Conservation (phyloP, 257 asterid species). For the Knoxia roxburghii region DNA sequence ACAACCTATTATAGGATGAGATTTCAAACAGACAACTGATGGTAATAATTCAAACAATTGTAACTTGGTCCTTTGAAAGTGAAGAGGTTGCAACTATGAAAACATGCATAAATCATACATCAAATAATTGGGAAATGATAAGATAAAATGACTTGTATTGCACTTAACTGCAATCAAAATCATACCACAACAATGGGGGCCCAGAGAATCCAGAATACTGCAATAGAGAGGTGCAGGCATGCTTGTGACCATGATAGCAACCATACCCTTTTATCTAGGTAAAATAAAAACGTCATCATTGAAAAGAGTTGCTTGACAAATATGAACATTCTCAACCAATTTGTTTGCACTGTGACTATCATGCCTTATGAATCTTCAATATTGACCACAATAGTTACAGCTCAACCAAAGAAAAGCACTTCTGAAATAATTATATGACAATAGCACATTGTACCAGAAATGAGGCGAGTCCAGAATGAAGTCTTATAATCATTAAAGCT, state of each 20-base stretch:
- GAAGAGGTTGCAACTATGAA: not conserved
- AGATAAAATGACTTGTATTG: conserved; percentile 1
- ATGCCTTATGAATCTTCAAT: conserved; percentile 2
- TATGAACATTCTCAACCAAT: not conserved
- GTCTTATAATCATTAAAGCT: conserved; percentile 47
- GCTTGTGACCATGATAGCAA: conserved; percentile 71
- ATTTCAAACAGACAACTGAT: not conserved
- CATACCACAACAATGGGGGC: conserved; percentile 75
- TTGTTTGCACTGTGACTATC: not conserved
- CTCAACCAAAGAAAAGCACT: not conserved
- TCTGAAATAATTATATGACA: not conserved
- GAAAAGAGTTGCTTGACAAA: conserved; percentile 1
- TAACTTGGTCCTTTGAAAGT: not conserved
- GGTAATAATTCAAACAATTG: not conserved
- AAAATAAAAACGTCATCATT: conserved; percentile 16
- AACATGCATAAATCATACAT: not conserved
- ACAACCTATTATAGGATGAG: not conserved
- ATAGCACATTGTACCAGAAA: conserved; percentile 44
- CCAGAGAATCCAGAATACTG: conserved; percentile 89
- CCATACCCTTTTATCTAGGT: conserved; percentile 76
- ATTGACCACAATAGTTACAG: not conserved
- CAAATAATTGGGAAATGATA: conserved; percentile 5
- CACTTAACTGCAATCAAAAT: not conserved
- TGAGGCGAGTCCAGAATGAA: conserved; percentile 39
- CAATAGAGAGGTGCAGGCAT: conserved; percentile 54